Evolutionary conservation across 2,329 filamentous ascomycete genomes (phyloP).

Genomic region (Monascus ruber): DNA sequence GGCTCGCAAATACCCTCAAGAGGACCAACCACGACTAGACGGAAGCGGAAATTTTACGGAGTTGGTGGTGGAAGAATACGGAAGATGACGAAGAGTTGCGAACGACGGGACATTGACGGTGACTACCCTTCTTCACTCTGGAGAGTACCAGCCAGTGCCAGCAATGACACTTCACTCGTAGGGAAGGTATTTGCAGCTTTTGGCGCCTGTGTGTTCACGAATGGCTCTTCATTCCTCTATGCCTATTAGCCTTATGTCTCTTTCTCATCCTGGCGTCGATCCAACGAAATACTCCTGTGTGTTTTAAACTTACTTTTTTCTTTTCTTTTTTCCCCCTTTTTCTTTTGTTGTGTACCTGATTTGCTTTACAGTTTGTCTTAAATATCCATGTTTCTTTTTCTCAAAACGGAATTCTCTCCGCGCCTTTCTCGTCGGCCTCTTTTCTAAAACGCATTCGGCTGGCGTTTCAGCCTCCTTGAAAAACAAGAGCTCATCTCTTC

Average conservation of each 20-base stretch:
- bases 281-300: slow-evolving; percentile 15
- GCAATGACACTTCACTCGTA: slow-evolving; percentile 14
- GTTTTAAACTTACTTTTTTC: slow-evolving; percentile 12
- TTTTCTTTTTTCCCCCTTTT: slow-evolving; percentile 4
- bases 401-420: background rate
- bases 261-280: slow-evolving; percentile 22
- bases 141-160: slow-evolving; percentile 21
- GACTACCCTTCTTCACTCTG: background rate
- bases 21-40: slow-evolving; percentile 48
- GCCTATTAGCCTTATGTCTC: slow-evolving; percentile 30
- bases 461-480: too few relatives aligned
- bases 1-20: slow-evolving; percentile 72
- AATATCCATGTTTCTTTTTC: background rate
- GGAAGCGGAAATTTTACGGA: slow-evolving; percentile 10
- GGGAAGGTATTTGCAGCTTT: slow-evolving; percentile 20
- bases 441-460: too few relatives aligned
- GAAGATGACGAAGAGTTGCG: slow-evolving; percentile 11
- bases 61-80: slow-evolving; percentile 20
- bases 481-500: too few relatives aligned
- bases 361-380: background rate
- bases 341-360: slow-evolving; percentile 1
- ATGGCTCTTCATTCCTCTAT: slow-evolving; percentile 29
- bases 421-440: background rate
- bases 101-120: slow-evolving; percentile 22
- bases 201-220: slow-evolving; percentile 25